Conservation (phyloP, 2,329 filamentous ascomycete genomes). For the Rutstroemia sp. region DNA sequence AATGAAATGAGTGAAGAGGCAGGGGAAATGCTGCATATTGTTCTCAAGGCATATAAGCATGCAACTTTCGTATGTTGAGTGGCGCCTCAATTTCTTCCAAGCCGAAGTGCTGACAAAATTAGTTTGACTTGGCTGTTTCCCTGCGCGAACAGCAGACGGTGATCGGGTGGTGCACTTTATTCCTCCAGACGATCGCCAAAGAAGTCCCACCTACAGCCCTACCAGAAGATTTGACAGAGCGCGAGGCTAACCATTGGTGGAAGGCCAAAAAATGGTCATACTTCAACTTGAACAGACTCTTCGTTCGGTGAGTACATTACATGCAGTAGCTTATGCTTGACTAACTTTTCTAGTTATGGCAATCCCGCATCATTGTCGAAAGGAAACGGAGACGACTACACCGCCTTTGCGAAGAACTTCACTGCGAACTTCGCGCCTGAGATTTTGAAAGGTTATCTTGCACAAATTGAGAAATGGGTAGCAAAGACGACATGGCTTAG, state of each 20-base stretch:
- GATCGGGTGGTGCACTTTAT: slow-evolving; percentile 93
- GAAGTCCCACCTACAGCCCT: slow-evolving; percentile 72
- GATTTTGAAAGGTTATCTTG: slow-evolving; percentile 89
- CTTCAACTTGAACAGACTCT: slow-evolving; percentile 92
- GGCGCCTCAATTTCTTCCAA: slow-evolving; percentile 11
- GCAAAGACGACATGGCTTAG: slow-evolving; percentile 91
- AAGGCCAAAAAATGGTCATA: slow-evolving; percentile 99
- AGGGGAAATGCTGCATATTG: slow-evolving; percentile 91
- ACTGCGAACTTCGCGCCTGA: slow-evolving; percentile 87
- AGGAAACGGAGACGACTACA: slow-evolving; percentile 67
- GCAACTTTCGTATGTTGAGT: slow-evolving; percentile 74
- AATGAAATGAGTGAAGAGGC: slow-evolving; percentile 90
- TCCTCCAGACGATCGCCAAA: slow-evolving; percentile 85
- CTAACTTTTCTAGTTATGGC: slow-evolving; percentile 60
- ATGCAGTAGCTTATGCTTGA: background rate
- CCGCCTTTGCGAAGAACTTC: slow-evolving; percentile 83
- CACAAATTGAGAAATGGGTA: slow-evolving; percentile 96
- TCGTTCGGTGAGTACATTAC: slow-evolving; percentile 61
- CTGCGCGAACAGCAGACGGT: slow-evolving; percentile 76
- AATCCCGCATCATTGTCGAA: slow-evolving; percentile 72
- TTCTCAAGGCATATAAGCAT: slow-evolving; percentile 96
- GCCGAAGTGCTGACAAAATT: slow-evolving; percentile 29
- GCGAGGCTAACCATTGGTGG: slow-evolving; percentile 97
- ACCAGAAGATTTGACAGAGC: slow-evolving; percentile 70
- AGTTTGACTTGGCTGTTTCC: slow-evolving; percentile 79